phyloP scores from a whole-genome alignment of 23 red algal species.

The Agarophyton chilense region DNA sequence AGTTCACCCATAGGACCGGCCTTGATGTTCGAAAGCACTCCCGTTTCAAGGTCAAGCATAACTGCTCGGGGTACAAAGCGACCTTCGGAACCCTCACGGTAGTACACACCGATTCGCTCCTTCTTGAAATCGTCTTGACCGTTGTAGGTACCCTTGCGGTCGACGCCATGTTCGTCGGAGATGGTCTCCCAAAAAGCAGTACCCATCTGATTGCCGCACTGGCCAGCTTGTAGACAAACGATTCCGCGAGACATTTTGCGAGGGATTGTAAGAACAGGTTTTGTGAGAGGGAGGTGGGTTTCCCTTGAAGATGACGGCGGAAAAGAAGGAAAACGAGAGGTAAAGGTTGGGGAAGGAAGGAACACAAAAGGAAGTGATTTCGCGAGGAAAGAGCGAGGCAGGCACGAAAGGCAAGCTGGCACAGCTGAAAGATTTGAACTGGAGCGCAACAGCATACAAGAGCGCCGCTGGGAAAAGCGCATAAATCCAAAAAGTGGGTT shows the following conservation, averaged over 20 bases:
- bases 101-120: constrained; percentile 93
- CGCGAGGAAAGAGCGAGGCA: neutral
- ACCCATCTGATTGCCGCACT: constrained; percentile 99
- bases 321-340: neutral
- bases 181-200: constrained; percentile 93
- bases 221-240: constrained; percentile 81
- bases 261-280: neutral
- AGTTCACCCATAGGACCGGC: constrained; percentile 71
- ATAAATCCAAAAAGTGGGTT: constrained; percentile 3
- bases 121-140: constrained; percentile 68
- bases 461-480: neutral
- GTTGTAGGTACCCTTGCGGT: constrained; percentile 63
- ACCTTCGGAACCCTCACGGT: constrained; percentile 81
- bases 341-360: neutral
- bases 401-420: neutral
- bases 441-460: neutral
- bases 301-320: neutral
- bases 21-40: constrained; percentile 86
- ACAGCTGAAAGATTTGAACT: neutral
- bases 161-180: constrained; percentile 96
- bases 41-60: constrained; percentile 94
- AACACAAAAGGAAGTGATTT: neutral
- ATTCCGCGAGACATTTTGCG: constrained; percentile 48
- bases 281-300: neutral
- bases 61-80: constrained; percentile 94